Evolutionary conservation across 208 protist species (phyloP).

Genomic region (Wallacemonas sp.): DNA sequence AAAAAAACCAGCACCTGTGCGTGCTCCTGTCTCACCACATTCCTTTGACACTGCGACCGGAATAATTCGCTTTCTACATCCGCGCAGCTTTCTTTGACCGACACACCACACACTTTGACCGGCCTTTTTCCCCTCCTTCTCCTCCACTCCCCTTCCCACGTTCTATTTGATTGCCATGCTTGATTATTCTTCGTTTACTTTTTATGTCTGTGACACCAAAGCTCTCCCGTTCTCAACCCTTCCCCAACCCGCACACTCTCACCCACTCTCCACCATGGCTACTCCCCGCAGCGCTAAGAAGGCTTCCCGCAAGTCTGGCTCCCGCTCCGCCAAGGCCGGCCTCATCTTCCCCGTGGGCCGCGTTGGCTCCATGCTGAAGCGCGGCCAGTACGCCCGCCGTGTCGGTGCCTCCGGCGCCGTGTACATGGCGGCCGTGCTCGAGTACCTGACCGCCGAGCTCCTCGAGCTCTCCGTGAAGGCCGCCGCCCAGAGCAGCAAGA

Average conservation of each 20-base stretch:
- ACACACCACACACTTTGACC: too few species aligned
- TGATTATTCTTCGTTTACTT: too few species aligned
- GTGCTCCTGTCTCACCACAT: too few species aligned
- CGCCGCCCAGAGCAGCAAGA: conserved; percentile 66
- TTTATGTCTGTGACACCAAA: not conserved
- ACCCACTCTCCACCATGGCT: conserved; percentile 37
- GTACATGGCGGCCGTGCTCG: conserved; percentile 92
- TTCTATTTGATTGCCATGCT: too few species aligned
- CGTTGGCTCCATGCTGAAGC: conserved; percentile 95
- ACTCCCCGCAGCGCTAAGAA: conserved; percentile 77
- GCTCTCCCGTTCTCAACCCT: not conserved
- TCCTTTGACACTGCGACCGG: too few species aligned
- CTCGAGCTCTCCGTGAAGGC: conserved; percentile 86
- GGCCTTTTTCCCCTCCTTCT: too few species aligned
- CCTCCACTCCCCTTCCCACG: too few species aligned
- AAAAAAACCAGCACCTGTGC: too few species aligned
- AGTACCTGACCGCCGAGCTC: conserved; percentile 95
- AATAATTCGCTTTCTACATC: too few species aligned
- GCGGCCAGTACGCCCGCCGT: conserved; percentile 95
- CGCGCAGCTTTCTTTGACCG: too few species aligned
- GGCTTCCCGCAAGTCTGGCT: conserved; percentile 70
- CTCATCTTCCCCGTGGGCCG: conserved; percentile 99
- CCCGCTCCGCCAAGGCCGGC: conserved; percentile 95
- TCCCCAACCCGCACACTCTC: not conserved
- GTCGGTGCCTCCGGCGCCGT: conserved; percentile 9